A percentile compares a stretch with the other conserved stretches of the same genome.
phyloP scores from a whole-genome alignment of 306 rosid genomes.

The Purshia tridentata region DNA sequence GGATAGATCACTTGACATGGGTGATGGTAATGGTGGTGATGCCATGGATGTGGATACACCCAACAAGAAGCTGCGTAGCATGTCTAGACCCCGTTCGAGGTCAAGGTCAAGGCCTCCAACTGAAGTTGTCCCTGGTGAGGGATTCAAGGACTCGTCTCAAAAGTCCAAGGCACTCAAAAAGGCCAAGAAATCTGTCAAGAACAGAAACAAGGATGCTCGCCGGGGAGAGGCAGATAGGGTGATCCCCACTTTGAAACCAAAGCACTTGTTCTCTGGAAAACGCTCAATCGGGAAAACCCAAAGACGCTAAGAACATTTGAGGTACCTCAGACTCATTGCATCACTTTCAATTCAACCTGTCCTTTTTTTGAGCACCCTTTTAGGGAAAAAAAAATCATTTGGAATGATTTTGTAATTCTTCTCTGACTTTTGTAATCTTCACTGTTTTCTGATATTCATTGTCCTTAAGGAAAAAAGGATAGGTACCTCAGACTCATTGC shows the following conservation, averaged over 20 bases:
- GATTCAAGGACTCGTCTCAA: conserved; percentile 68
- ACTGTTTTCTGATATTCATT: too few relatives aligned
- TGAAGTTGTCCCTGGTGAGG: conserved; percentile 84
- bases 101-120: conserved; percentile 56
- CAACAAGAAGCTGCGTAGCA: conserved; percentile 57
- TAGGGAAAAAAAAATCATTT: background rate
- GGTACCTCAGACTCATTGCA: conserved; percentile 17
- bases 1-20: conserved; percentile 58
- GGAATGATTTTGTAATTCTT: too few relatives aligned
- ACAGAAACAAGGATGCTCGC: conserved; percentile 75
- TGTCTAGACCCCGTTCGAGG: conserved; percentile 57
- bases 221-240: conserved; percentile 96
- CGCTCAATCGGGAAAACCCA: conserved; percentile 69
- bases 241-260: conserved; percentile 69
- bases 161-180: conserved; percentile 66
- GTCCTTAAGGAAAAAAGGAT: too few relatives aligned
- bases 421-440: too few relatives aligned
- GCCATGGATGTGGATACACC: conserved; percentile 68
- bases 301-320: conserved; percentile 53
- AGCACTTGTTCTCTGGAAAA: conserved; percentile 83
- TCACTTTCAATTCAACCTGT: background rate
- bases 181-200: conserved; percentile 62
- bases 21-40: conserved; percentile 35
- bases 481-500: conserved; percentile 21
- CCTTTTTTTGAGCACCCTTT: background rate